Conservation (phyloP, 2,329 filamentous ascomycete species). For the Akanthomyces lecanii region DNA sequence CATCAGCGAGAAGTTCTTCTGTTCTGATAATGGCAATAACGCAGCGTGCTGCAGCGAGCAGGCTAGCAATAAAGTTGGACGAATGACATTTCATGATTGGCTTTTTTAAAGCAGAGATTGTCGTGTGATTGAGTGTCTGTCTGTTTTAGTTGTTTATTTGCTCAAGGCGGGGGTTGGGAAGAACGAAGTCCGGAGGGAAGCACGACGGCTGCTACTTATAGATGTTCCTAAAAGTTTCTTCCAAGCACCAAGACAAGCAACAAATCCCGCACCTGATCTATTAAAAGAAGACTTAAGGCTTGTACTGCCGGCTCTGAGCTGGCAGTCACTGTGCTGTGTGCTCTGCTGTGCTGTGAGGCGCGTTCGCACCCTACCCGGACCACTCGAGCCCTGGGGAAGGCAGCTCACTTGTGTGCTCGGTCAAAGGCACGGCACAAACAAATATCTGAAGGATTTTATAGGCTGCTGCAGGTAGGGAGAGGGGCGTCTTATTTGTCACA, state of each 20-base stretch:
- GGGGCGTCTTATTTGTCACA: background rate
- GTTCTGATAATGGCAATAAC: background rate
- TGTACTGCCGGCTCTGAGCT: background rate
- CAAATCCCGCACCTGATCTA: background rate
- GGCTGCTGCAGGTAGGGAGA: too few relatives aligned
- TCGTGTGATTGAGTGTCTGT: background rate
- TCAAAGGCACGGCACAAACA: too few relatives aligned
- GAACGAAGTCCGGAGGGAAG: background rate
- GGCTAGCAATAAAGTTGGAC: fast-evolving
- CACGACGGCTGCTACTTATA: background rate
- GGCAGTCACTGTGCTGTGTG: background rate
- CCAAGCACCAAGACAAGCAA: background rate
- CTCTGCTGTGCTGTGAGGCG: background rate
- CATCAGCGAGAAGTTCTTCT: background rate
- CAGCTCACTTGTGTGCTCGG: background rate
- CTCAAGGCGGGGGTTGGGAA: background rate
- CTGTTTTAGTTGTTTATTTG: background rate
- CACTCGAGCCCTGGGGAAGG: background rate
- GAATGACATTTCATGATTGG: background rate
- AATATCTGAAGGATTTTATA: too few relatives aligned
- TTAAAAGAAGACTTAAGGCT: background rate
- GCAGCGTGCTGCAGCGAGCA: background rate
- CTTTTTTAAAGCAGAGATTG: too few relatives aligned
- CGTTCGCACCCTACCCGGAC: background rate
- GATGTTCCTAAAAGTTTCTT: too few relatives aligned